Evolutionary conservation across 2,329 filamentous ascomycete genomes (phyloP), one percentile per base, ranked within the genome.

Genomic region (Aplosporella prunicola): DNA sequence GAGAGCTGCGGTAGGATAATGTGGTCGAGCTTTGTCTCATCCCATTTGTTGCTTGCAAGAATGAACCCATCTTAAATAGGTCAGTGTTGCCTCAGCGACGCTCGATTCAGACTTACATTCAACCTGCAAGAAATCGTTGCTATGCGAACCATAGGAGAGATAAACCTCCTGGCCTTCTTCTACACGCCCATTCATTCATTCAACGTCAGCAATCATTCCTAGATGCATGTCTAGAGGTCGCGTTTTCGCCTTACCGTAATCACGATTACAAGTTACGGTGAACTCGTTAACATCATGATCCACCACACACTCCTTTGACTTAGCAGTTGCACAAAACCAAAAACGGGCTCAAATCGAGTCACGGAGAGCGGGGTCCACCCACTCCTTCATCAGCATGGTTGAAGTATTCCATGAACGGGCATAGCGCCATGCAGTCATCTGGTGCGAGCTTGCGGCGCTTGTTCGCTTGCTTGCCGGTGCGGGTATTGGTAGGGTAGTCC

Each of bases 371-470:
- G 24, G 13, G 3, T 35, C 9, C 6, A 51, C 52, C 32, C 17
- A 54, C 52, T 18, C 61, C 61, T 10, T 51, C 46, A 17, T 62
- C 60, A 10, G 57, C 57, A 44, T 75, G 71, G 45, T 75, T 87
- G 64, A 86, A 80, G 39, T 82, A 74, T 54, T 87, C 82, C 1
- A 80, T 76, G 23, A 83, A 78, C 1, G 82, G 82, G 55, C 78
- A 79, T 46, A 85, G 68, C 8, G 74, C 74, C 65, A 84, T 74
- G 49, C 74, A 74, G 47, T 83, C 80, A 16, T 63, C 56, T 10
- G 46, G 71, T 56, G 49, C 59, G 50, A 47, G 58, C 46, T 49
- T 52, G 9, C 16, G 63, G 55, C 43, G 56, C 48, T 51, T 67
- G 58, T 43, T 71, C 24, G 57, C 57, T 2, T 67, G 46, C 45